Base-by-base conservation (phyloP, 2,329 filamentous ascomycete species). In the Endothia cerciana region DNA sequence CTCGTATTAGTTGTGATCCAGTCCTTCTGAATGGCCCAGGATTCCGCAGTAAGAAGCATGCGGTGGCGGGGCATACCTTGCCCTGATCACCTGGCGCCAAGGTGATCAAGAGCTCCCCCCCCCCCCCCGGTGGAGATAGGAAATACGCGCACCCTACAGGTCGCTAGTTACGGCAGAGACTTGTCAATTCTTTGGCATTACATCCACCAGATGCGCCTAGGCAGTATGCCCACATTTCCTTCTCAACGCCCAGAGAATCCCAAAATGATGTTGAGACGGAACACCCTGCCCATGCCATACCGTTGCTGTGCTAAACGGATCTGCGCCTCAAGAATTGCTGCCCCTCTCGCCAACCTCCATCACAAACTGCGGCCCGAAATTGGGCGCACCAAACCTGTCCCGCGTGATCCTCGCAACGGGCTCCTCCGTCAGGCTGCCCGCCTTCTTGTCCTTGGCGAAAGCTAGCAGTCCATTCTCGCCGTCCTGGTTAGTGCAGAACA, bases 401-500 rank as follows among this genome's bases (percentile, higher is more conserved):
- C 66, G 65, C 5, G 69, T 45, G 2, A 78, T 63, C 22, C 65
- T 74, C 22, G 73, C 76, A 0, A 71, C 58, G 5, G 75, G 74
- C 41, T 66, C 69, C 60, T 72, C 69, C 5, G 64, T 58, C 41
- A 81, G 70, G 57, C 70, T 72, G 55, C 78, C 77, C 57, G 67
- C 67, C 30, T 72, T 65, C 25, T 62, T 45, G 30, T 69, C 64
- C 38, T 80, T 74, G 58, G 72, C 60, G 63, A 84, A 73, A 8
- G 78, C 81, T 4, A 78, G 73, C 5, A 84, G 70, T 0, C 78
- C 82, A 17, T 68, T 68, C 3, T 73, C 73, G 43, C 81, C 82
- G 62, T 73, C 74, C 73, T 81, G 77, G 75, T 85, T 84, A n/a
- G 77, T 78, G n/a, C 79, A 76, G 69, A 83, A 83, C 56, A 84